Conservation (phyloP, 345 rosid genomes). For the Eucalyptus microcorys region DNA sequence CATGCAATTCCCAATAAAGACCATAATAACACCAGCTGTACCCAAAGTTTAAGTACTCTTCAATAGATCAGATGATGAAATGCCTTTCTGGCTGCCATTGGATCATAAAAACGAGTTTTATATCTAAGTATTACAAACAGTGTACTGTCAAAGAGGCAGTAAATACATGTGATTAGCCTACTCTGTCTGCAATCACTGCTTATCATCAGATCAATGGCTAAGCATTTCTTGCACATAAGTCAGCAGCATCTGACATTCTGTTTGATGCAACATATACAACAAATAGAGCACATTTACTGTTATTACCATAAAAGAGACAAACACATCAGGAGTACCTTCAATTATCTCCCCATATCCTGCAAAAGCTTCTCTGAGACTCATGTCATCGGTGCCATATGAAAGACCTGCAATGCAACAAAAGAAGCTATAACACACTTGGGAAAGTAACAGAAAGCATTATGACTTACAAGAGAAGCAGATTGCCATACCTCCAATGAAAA, state of each 20-base stretch:
- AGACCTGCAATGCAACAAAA: constrained; percentile 35
- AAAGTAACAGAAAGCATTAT: neutral
- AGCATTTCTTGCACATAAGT: neutral
- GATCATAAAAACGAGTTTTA: neutral
- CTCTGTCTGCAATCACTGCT: neutral
- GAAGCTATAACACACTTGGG: neutral
- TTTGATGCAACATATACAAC: neutral
- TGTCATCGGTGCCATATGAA: constrained; percentile 51
- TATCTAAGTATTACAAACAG: neutral
- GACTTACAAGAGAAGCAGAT: neutral
- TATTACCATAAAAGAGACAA: neutral
- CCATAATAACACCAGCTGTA: neutral
- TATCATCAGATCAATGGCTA: neutral
- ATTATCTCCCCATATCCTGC: constrained; percentile 63
- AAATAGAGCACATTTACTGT: neutral
- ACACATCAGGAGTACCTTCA: constrained; percentile 32
- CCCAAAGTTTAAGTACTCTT: neutral
- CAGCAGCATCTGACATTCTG: neutral
- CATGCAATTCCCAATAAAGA: neutral
- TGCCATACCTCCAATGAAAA: constrained; percentile 70
- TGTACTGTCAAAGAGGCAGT: neutral
- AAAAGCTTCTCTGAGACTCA: constrained; percentile 57
- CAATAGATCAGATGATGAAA: neutral
- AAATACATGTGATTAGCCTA: neutral
- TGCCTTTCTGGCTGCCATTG: neutral